Conservation (phyloP, 2,329 filamentous ascomycete species). For the Scortechinia acanthostroma region DNA sequence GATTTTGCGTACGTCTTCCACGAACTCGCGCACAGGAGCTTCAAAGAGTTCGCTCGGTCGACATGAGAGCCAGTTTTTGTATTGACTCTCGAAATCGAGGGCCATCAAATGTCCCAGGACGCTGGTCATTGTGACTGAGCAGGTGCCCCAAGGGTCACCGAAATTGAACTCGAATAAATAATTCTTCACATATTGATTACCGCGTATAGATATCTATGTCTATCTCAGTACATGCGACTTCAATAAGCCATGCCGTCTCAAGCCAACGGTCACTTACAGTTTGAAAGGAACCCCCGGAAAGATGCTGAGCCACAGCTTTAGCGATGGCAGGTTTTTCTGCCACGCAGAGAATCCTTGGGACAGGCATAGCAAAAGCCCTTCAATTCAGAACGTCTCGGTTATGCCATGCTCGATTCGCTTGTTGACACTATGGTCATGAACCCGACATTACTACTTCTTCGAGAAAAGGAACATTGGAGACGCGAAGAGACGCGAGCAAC, state of each 20-base stretch:
- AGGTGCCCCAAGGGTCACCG: constrained; percentile 70
- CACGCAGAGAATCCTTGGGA: constrained; percentile 54
- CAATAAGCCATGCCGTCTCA: neutral
- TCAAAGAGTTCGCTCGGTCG: constrained; percentile 75
- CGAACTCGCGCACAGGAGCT: constrained; percentile 63
- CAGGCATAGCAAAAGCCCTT: too few species aligned
- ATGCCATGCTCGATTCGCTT: too few species aligned
- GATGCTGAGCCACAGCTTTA: constrained; percentile 83
- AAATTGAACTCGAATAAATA: constrained; percentile 90
- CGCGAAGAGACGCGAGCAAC: too few species aligned
- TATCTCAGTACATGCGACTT: neutral
- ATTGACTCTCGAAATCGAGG: constrained; percentile 69
- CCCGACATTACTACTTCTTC: too few species aligned
- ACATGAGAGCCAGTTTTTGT: constrained; percentile 75
- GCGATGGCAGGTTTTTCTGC: constrained; percentile 91
- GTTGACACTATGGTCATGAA: too few species aligned
- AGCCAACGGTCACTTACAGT: constrained; percentile 45
- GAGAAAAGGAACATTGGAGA: too few species aligned
- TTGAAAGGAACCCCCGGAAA: constrained; percentile 69
- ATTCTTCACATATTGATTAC: constrained; percentile 78
- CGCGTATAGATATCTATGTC: constrained; percentile 41
- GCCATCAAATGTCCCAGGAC: constrained; percentile 81
- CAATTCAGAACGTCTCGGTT: too few species aligned
- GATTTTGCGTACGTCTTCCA: constrained; percentile 51
- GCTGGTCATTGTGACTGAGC: constrained; percentile 85